Evolutionary conservation across 306 rosid species (phyloP), one percentile per base, ranked within the genome.

Genomic region (Quercus variabilis): DNA sequence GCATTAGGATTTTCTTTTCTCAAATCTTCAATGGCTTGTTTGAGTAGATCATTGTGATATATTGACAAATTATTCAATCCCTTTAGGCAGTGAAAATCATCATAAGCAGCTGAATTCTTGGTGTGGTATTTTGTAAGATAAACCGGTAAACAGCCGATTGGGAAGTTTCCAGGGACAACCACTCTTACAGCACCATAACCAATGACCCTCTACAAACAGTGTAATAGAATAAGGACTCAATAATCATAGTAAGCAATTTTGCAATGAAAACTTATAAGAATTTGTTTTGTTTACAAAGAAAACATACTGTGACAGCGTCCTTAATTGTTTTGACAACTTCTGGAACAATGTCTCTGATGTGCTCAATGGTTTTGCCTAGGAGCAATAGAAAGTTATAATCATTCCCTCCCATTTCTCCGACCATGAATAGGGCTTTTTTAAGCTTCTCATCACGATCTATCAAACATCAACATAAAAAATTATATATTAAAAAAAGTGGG

Each of bases 151-250:
- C 83, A 80, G 3, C 83, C 83, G 3, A 74, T 57, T 9, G 75
- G 79, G 25, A 80, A 74, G 20, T 67, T 74, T 55, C 83, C 83
- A 0, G 79, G 75, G 52, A 80, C 79, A 41, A 80, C n/a, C 19
- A 80, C 69, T 65, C 63, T 54, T 15, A 14, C 21, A 21, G 62
- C 83, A 4, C 83, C 83, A 55, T 65, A 74, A 0, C 59, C 55
- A 23, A 80, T 67, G 13, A 74, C 79, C 33, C 11, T 74, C 83
- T 80, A 28, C 23, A 23, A 25, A 25, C 43, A 55, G 2, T 63
- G 2, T 15, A 63, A 63, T 6, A 63, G 43, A 63, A 63, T 28
- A 13, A 26, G n/a, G 41, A 30, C 31, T 28, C 11, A 6, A 28
- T 2, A 30, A 30, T 30, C 9, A 63, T 14, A 30, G 41, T 8